Evolutionary conservation across 2,329 filamentous ascomycete genomes (phyloP), one percentile per base, ranked within the genome.

Genomic region (Exophiala bonariae): DNA sequence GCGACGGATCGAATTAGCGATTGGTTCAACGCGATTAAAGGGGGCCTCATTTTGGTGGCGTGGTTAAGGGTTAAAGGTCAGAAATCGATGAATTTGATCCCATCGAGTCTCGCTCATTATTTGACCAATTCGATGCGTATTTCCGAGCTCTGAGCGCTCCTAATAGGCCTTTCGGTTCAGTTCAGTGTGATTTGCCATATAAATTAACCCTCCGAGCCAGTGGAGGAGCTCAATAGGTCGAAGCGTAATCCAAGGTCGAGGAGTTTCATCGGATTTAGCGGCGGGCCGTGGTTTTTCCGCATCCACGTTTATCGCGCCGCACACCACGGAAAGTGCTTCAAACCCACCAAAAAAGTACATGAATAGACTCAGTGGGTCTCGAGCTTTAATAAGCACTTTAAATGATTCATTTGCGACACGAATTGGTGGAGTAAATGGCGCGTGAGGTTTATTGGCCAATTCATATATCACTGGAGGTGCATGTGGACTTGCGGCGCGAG

Each of bases 71-170:
- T 39, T 39, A 4, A 8, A 26, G 22, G 11, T 39, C 10, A 39
- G 14, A 22, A 19, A 39, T 39, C 36, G 36, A 39, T 39, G 36
- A 14, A 39, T 39, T 39, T 39, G 19, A 5, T 17, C 36, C 17
- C 10, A 39, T 8, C 36, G 36, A 22, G 11, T 39, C 19, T 20
- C 14, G 14, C 7, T 7, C 36, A 39, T 18, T 7, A 19, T 20
- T 4, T 14, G 36, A 8, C 19, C 36, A 6, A 39, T 6, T 4
- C 19, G 11, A 19, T 39, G 36, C 5, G 7, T 8, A 6, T 5
- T 39, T 26, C 36, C 17, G 7, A 20, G 7, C 10, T 39, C 36
- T 39, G n/a, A 34, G 6, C 6, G 6, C 14, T 34, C 6, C 32
- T 18, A 34, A 18, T 34, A 34, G 5, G 32, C 32, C 6, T 18